Evolutionary conservation across 495 filamentous ascomycete genomes (phyloP).

Genomic region (Hypoxylon intermedium): DNA sequence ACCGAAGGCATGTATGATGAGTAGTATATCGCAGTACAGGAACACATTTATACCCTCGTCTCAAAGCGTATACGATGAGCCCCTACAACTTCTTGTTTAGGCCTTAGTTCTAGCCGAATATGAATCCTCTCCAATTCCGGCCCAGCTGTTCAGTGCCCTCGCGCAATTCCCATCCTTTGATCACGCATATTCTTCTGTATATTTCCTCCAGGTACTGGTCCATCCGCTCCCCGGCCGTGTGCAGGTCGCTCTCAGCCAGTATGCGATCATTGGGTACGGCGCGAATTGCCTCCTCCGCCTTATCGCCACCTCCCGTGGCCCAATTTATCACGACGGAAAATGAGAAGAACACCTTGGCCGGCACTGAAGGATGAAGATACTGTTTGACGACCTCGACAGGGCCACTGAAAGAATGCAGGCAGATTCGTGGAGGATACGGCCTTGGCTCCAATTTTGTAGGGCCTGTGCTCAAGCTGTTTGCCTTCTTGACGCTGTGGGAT

Average conservation of each 20-base stretch:
- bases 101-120: slow-evolving; percentile 64
- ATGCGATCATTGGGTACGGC: slow-evolving; percentile 78
- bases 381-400: slow-evolving; percentile 76
- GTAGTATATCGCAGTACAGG: too few species aligned
- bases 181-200: slow-evolving; percentile 70
- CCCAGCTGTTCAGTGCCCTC: slow-evolving; percentile 73
- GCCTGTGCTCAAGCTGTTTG: slow-evolving; percentile 1
- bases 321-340: slow-evolving; percentile 89
- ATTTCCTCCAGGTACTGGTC: slow-evolving; percentile 78
- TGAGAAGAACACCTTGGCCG: slow-evolving; percentile 82
- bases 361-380: slow-evolving; percentile 76
- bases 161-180: slow-evolving; percentile 79
- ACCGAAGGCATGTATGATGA: too few species aligned
- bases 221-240: slow-evolving; percentile 83
- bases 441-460: slow-evolving; percentile 32
- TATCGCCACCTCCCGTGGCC: slow-evolving; percentile 55
- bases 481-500: slow-evolving; percentile 17
- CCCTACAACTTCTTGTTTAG: background rate
- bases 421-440: slow-evolving; percentile 88
- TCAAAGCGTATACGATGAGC: background rate
- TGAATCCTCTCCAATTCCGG: slow-evolving; percentile 81
- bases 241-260: slow-evolving; percentile 89
- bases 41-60: too few species aligned
- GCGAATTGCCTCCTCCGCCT: slow-evolving; percentile 69
- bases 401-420: slow-evolving; percentile 92